Base-by-base conservation (phyloP, 139 green algal species). In the Micractinium sp. region DNA sequence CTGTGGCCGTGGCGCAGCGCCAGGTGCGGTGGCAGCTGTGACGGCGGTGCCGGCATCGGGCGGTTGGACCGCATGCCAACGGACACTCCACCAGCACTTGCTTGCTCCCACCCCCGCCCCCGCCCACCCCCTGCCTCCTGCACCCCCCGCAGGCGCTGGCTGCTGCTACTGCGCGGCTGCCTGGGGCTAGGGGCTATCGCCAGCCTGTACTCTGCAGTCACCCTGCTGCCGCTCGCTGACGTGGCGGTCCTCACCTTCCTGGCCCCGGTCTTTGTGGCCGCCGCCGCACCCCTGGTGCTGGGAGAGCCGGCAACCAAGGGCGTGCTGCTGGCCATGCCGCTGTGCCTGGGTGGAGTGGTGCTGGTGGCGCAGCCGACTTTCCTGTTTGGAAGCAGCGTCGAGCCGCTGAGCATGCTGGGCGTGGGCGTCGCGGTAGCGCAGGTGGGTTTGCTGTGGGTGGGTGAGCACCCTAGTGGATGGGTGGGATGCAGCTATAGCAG, bases 331-430 rank as follows among this genome's bases (percentile, higher is more conserved):
- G 87, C 87, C n/a, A 87, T 94, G 38, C 80, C 86, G 22, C 33
- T 92, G 38, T 92, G 87, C 69, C 39, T 93, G 31, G 75, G 29
- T 0, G 91, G 91, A 66, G 87, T 93, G 38, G 33, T 89, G 14
- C 71, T 92, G 33, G 92, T 94, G 56, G 89, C 91, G 39, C 91
- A 91, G 89, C 91, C 91, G 5, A 41, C 85, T 19, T 88, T 91
- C 2, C 88, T 93, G 61, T 89, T 90, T 53, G 35, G 39, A 12
- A 23, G 18, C 13, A 29, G 63, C 38, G 25, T 69, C 0, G 15
- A 35, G 53, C 41, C 60, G 39, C 73, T 88, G 7, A 85, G 84
- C 31, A 78, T 53, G 1, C 7, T 41, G 1, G 85, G 85, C 23
- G 74, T 89, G 60, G 75, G 35, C 0, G 35, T 92, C 22, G 91